Percentiles rank a stretch among this genome's conserved stretches.
Conservation (phyloP, 441 rosid species). For the Croton laevigatus region DNA sequence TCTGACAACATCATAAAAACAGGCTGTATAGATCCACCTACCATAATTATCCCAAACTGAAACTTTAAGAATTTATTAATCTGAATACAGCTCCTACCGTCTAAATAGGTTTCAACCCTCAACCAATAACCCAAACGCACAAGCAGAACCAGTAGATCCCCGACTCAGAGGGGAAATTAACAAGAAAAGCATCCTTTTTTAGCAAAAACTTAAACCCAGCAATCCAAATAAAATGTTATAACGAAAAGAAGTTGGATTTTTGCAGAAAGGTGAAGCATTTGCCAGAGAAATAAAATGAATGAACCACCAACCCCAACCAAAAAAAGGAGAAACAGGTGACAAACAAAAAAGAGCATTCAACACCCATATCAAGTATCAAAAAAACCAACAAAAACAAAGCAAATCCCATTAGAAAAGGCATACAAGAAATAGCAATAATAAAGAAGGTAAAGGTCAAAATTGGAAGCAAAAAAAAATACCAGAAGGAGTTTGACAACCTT, state of each 20-base stretch:
- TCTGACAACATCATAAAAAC: neutral
- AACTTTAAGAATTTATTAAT: neutral
- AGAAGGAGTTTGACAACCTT: conserved; percentile 45
- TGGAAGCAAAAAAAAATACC: conserved; percentile 33
- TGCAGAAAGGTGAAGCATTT: neutral
- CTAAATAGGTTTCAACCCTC: neutral
- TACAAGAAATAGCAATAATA: neutral
- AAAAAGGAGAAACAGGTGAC: neutral
- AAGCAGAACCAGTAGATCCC: neutral
- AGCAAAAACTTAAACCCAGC: neutral
- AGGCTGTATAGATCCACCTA: neutral
- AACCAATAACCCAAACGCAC: neutral
- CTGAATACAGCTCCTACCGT: neutral
- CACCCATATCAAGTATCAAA: conserved; percentile 4
- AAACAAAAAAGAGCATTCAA: neutral
- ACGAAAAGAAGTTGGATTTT: neutral
- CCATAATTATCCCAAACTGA: conserved; percentile 8
- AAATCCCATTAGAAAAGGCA: conserved; percentile 3
- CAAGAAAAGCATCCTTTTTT: neutral
- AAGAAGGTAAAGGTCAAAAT: neutral
- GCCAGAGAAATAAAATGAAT: neutral
- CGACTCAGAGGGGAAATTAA: neutral
- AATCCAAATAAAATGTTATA: neutral
- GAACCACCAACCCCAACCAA: neutral
- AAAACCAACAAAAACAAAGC: conserved; percentile 6